Evolutionary conservation across 257 asterid species (phyloP), one percentile per base, ranked within the genome.

Genomic region (Scutellaria galericulata): DNA sequence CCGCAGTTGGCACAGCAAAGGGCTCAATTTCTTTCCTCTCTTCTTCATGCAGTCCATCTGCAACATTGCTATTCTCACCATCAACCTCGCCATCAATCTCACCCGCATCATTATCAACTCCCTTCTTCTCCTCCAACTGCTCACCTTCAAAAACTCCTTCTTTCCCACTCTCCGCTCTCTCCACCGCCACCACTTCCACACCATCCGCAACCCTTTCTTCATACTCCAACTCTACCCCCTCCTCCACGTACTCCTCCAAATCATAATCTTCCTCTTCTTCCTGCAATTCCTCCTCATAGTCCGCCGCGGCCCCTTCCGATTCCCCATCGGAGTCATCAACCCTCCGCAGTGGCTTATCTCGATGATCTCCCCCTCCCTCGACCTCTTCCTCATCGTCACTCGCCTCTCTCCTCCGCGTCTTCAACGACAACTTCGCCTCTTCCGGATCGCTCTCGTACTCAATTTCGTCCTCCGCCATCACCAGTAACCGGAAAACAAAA

Each of bases 391-490:
- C 98, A 7, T 95, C 99, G 74, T 92, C 98, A 77, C 98, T 92
- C 37, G 96, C 99, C 76, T 84, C 96, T 61, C 96, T 85, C 84
- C 99, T 76, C 79, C 98, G 86, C 91, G 89, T 72, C 88, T 89
- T 89, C 84, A 93, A 66, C 64, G 96, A 89, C 69, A 91, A 68
- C 91, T 89, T 89, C 56, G 94, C 83, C 83, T 93, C 98, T 80
- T 93, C 98, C 44, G 98, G 98, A 83, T 93, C 96, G 87, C 98
- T 93, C 89, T 87, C 96, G 83, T 91, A 93, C 70, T 93, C 88
- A 62, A 68, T 64, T 68, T 76, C 97, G 80, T 73, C 87, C 66
- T 80, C 96, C 79, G 90, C 88, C 98, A 87, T 87, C 44, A 7
- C 74, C 54, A 79, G 67, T 39, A 54, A 27, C 47, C 70, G 46